Evolutionary conservation across 1,284 basidiomycete genomes (phyloP), one percentile per base, ranked within the genome.

Genomic region (Psilocybe mexicana): DNA sequence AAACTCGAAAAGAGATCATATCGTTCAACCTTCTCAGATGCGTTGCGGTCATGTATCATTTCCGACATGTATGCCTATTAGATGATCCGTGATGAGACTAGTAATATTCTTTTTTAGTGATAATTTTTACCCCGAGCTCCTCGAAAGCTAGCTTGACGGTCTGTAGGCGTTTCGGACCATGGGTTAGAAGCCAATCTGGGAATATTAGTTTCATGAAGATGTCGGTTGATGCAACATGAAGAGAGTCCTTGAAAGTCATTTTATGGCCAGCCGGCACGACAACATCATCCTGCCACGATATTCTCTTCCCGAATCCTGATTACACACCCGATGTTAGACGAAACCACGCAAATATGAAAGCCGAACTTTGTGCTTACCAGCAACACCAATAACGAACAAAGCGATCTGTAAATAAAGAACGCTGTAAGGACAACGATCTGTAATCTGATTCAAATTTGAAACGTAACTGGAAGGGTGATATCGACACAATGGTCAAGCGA

Each of bases 1-100:
- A 87, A 70, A 61, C 76, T 80, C 58, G 73, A 82, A 66, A 87
- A 82, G 2, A 87, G 68, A 65, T 88, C 85, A 58, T 83, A 67
- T 28, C 74, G 74, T 56, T 78, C 75, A 48, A 75, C 76, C 53
- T 77, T 78, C 52, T 74, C 74, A 0, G 71, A 66, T 10, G 49
- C 58, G 46, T 75, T 71, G 0, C 84, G 78, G 18, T 72, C 73
- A 12, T 72, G 60, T 48, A 86, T 82, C 82, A 86, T 84, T 67
- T 85, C 83, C 1, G 69, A 51, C 74, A 86, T 80, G 57, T 86
- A 84, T 45, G 52, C 55, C 83, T 85, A 57, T 33, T 33, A 8
- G 4, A 33, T 30, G 14, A 40, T 40, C 4, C 45, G 14, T 42
- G 2, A 45, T 46, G 47, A 45, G 6, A 23, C 10, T 24, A 47